Base-by-base conservation (phyloP, 768 basidiomycete genomes). In the Guyanaporus albipodus region DNA sequence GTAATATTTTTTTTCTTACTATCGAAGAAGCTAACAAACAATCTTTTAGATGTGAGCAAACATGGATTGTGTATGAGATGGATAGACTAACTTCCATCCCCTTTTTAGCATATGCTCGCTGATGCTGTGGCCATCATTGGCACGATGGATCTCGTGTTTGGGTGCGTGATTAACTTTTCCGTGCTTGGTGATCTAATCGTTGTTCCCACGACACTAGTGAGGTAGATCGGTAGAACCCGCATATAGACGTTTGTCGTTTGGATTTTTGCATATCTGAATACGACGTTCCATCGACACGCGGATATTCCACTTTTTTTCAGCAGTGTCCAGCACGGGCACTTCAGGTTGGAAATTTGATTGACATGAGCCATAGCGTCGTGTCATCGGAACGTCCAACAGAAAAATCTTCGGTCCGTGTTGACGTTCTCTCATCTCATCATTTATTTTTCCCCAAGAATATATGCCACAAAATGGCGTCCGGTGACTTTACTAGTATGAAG, bases 111-210 rank as follows among this genome's bases (percentile, higher is more conserved):
- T 70, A 86, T 87, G 81, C 74, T 96, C 49, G 91, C 92, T 6
- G 95, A 97, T 60, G 93, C 87, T 34, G 95, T 99, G 40, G 85
- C 95, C 38, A 87, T 99, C 64, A 96, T 98, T 64, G 96, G 96
- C 58, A 97, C 95, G 37, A 94, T 96, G 94, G 91, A 96, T 75
- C 80, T 95, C 53, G 93, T 96, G 62, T 95, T 96, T 63, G 93
- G 93, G 82, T 90, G 76, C 59, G 90, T 83, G 11, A 12, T 21
- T 18, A 0, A 4, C 24, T 36, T 36, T 2, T 18, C 12, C 14
- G 0, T 5, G 3, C 31, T 11, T 9, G 7, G 10, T 9, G 15
- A 12, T 1, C 8, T 35, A n/a, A 34, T 4, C 46, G 49, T 15
- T 10, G 28, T 14, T 17, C 6, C 11, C 8, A 18, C 15, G 18